Evolutionary conservation across 2,329 filamentous ascomycete species (phyloP), one percentile per base, ranked within the genome.

Genomic region (Calonectria pteridis): DNA sequence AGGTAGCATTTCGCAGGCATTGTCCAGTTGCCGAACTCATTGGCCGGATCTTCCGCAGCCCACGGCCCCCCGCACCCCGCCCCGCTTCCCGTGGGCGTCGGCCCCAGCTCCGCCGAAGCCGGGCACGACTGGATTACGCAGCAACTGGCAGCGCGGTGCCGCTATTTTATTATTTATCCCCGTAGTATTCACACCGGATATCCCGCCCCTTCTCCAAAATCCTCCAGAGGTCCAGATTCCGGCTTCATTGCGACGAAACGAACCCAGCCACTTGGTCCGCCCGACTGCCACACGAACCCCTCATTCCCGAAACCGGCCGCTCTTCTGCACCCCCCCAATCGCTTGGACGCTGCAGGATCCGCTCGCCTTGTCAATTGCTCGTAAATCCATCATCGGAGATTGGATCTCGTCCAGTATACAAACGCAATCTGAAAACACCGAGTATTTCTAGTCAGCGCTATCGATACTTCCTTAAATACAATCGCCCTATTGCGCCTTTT

Each of bases 81-180:
- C 71, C 71, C 71, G 71, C 71, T 69, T 73, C 71, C 71, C 71
- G 65, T 49, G n/a, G 66, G 31, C 64, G 43, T 72, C 71, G 71
- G 71, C 71, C 37, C 37, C 58, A 51, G 35, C 50, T 59, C 66
- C 58, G 71, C 71, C 71, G 66, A 73, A 65, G 71, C 71, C 71
- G 71, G 71, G 50, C 35, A 37, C 55, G 16, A 40, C 64, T 67
- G 66, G 66, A 73, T 73, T 73, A 73, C 66, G 66, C 71, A 73
- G 71, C 66, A 51, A 35, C 35, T 28, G 9, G 10, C 62, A 40
- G 16, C 29, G 14, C n/a, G 4, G 53, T 31, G 53, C 33, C 33
- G 46, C 35, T 18, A 29, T 40, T 67, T 73, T 69, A 69, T 18
- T 40, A 50, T 67, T 73, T 69, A 69, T 73, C 71, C 33, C 71